Evolutionary conservation across 202 grass and related monocot species (phyloP).

Genomic region (Saccharum hybrid): DNA sequence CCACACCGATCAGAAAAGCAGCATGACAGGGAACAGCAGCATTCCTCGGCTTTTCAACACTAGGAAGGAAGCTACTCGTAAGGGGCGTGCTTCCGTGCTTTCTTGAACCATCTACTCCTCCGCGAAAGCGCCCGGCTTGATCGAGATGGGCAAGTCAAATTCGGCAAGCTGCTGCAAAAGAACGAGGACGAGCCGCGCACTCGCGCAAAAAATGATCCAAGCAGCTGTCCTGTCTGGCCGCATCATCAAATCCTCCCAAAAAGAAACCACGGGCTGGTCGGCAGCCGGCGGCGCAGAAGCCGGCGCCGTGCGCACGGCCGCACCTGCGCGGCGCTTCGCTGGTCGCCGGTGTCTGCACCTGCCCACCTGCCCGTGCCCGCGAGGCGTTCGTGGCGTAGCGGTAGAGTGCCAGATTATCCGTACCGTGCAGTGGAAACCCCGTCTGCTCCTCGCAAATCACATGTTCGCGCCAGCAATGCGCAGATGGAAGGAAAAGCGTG

Average conservation of each 20-base stretch:
- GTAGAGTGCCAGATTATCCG: background rate
- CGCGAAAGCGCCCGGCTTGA: background rate
- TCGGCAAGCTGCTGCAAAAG: conserved; percentile 4
- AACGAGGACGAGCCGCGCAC: background rate
- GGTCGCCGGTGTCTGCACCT: background rate
- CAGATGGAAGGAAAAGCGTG: background rate
- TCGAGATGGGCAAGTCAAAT: conserved; percentile 20
- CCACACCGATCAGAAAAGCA: conserved; percentile 1
- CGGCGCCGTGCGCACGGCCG: background rate
- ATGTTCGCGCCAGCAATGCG: background rate
- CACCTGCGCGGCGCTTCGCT: background rate
- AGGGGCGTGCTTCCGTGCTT: background rate
- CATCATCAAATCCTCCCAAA: background rate
- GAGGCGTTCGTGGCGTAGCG: background rate
- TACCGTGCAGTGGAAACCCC: conserved; percentile 38
- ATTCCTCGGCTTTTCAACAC: background rate
- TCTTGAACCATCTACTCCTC: background rate
- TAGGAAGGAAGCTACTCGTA: background rate
- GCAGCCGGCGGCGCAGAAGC: conserved; percentile 4
- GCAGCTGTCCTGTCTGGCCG: background rate
- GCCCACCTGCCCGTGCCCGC: no score
- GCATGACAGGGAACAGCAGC: conserved; percentile 1
- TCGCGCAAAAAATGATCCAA: background rate
- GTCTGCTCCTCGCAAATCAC: conserved; percentile 1
- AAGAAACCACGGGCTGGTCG: conserved; percentile 37